These are phyloP conservation scores for Claviceps paspali DNA, from an alignment of 2,329 filamentous ascomycete species.

Conservation along the genomic window DNA sequence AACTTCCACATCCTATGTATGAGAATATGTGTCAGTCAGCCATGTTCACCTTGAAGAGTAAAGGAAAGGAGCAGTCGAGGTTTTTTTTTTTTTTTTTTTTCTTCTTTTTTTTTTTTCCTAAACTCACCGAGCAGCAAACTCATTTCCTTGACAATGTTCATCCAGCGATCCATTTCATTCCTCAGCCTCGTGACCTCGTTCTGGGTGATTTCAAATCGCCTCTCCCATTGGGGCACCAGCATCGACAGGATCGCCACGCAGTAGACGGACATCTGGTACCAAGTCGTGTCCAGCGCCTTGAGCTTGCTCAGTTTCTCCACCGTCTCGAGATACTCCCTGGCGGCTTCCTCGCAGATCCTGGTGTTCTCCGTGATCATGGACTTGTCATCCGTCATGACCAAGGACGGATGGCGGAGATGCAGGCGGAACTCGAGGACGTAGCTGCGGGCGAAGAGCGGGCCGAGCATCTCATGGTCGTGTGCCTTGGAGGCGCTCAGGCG, in stretches of 20 bases:
- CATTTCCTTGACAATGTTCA: slow-evolving; percentile 51
- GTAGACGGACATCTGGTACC: slow-evolving; percentile 60
- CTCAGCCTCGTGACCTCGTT: slow-evolving; percentile 45
- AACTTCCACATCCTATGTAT: slow-evolving; percentile 27
- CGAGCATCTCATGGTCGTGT: slow-evolving; percentile 29
- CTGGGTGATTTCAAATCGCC: slow-evolving; percentile 41
- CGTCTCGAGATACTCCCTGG: slow-evolving; percentile 46
- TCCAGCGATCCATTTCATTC: slow-evolving; percentile 54
- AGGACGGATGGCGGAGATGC: slow-evolving; percentile 45
- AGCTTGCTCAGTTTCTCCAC: slow-evolving; percentile 44
- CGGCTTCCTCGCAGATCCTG: slow-evolving; percentile 49
- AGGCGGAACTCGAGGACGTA: slow-evolving; percentile 43
- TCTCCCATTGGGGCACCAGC: slow-evolving; percentile 54
- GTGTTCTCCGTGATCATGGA: slow-evolving; percentile 45
- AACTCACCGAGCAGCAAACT: slow-evolving; percentile 48
- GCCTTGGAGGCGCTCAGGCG: slow-evolving; percentile 27
- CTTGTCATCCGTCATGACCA: slow-evolving; percentile 38
- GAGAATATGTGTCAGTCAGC: too few relatives aligned
- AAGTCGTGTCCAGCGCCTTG: slow-evolving; percentile 61
- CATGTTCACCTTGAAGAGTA: too few relatives aligned
- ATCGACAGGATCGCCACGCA: slow-evolving; percentile 59
- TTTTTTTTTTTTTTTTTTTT: too few relatives aligned
- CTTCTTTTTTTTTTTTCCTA: too few relatives aligned
- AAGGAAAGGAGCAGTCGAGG: too few relatives aligned
- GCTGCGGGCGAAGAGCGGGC: slow-evolving; percentile 38